Evolutionary conservation across 352 stramenopile genomes (phyloP), one percentile per base, ranked within the genome.

Genomic region (Phytophthora sansomeana): DNA sequence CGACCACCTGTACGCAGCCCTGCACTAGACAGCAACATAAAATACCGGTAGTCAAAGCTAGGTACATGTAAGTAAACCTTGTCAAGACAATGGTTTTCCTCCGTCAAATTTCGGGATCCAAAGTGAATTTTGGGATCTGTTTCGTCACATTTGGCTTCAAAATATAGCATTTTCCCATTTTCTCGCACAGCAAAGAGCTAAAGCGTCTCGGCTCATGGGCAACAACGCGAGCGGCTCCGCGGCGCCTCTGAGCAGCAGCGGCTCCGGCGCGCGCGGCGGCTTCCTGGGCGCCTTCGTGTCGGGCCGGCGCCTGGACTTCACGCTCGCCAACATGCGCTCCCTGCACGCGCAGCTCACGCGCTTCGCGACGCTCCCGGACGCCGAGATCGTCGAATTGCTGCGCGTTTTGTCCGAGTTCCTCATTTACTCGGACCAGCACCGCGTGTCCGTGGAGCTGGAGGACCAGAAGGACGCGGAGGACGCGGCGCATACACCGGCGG

Each of bases 381-480:
- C 75, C 44, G 81, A 93, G 52, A 81, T 96, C 58, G 84, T 96
- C 29, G 88, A 96, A 69, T 67, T 95, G 4, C 72, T 96, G 62
- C 86, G 88, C 58, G 79, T 94, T 14, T 58, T 95, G 28, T 81
- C 83, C 50, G 88, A 96, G 67, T 95, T 94, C 62, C 87, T 96
- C 67, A 91, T 96, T 63, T 96, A 95, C 74, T 90, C 85, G 48
- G 88, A 96, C 72, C 88, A 96, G 65, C 81, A 95, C 65, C 80
- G 79, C 58, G 58, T 75, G 21, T 65, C 60, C 1, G 32, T 57
- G 30, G 58, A 64, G 14, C 29, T 58, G 7, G 62, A 75, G 30
- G 52, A 67, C 24, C 54, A 30, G 49, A 33, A 30, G 6, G 48
- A 53, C 1, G 43, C 46, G 3, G 58, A 47, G 14, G 69, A 63